phyloP scores from a whole-genome alignment of 2,329 filamentous ascomycete species.

The Huntiella bhutanensis region DNA sequence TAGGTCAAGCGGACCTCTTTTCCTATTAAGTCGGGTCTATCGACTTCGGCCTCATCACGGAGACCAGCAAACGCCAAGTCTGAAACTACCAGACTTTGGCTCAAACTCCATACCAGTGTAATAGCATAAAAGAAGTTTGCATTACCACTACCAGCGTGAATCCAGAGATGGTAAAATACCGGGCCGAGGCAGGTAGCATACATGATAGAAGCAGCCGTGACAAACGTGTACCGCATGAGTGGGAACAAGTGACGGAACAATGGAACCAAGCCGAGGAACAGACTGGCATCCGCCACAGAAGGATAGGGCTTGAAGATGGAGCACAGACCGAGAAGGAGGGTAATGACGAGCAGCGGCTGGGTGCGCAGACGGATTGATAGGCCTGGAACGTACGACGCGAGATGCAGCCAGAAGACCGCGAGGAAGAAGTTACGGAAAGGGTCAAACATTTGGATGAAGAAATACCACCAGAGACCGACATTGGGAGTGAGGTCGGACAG shows the following conservation, averaged over 20 bases:
- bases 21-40: slow-evolving; percentile 74
- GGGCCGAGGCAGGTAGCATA: slow-evolving; percentile 82
- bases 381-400: slow-evolving; percentile 74
- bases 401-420: slow-evolving; percentile 92
- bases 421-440: slow-evolving; percentile 95
- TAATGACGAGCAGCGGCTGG: slow-evolving; percentile 73
- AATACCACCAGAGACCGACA: slow-evolving; percentile 97
- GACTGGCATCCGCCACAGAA: slow-evolving; percentile 70
- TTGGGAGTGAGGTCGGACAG: slow-evolving; percentile 89
- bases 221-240: slow-evolving; percentile 82
- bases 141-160: slow-evolving; percentile 93
- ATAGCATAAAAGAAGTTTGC: slow-evolving; percentile 99
- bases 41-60: slow-evolving; percentile 83
- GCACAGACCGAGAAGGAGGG: slow-evolving; percentile 73
- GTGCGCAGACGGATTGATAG: slow-evolving; percentile 63
- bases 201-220: slow-evolving; percentile 62
- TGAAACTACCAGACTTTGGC: slow-evolving; percentile 67
- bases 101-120: slow-evolving; percentile 92
- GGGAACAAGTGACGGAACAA: slow-evolving; percentile 86
- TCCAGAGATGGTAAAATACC: slow-evolving; percentile 93
- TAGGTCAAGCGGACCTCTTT: slow-evolving; percentile 77
- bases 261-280: slow-evolving; percentile 68
- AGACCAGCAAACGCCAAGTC: slow-evolving; percentile 78
- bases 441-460: slow-evolving; percentile 99
- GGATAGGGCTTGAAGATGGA: slow-evolving; percentile 96